These are phyloP conservation scores for Mrakia blollopis DNA, from an alignment of 768 basidiomycete species.

Conservation along the genomic window DNA sequence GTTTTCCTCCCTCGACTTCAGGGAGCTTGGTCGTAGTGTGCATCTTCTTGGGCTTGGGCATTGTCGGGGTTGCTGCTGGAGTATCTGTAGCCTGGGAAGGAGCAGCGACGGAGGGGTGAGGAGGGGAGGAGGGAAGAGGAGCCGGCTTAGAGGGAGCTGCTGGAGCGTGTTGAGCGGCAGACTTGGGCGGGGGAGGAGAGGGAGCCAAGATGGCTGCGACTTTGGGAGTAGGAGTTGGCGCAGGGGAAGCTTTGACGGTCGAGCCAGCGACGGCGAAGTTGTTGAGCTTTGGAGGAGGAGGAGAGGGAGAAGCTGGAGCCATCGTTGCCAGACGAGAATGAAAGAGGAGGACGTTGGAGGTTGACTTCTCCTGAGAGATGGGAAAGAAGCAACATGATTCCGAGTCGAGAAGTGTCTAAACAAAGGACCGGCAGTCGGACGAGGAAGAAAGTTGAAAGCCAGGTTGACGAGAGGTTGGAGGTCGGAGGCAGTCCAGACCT, in stretches of 20 bases:
- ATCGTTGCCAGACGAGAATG: background rate
- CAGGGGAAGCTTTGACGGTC: background rate
- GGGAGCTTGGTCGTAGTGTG: background rate
- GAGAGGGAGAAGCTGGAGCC: background rate
- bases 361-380: too few relatives aligned
- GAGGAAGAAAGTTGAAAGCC: background rate
- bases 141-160: background rate
- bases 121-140: background rate
- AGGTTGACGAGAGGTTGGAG: background rate
- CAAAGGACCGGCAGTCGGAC: background rate
- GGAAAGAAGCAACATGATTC: background rate
- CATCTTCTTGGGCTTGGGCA: background rate
- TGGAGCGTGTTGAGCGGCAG: background rate
- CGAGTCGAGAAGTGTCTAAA: background rate
- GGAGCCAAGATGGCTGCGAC: background rate
- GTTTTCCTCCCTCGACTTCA: background rate
- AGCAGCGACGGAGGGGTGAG: background rate
- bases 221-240: background rate
- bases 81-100: background rate
- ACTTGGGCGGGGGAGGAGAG: background rate
- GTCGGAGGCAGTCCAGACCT: background rate
- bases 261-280: constrained; percentile 5
- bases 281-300: background rate
- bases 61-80: background rate
- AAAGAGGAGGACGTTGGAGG: background rate